Conservation (phyloP, 768 basidiomycete species). For the Amanita rubescens region DNA sequence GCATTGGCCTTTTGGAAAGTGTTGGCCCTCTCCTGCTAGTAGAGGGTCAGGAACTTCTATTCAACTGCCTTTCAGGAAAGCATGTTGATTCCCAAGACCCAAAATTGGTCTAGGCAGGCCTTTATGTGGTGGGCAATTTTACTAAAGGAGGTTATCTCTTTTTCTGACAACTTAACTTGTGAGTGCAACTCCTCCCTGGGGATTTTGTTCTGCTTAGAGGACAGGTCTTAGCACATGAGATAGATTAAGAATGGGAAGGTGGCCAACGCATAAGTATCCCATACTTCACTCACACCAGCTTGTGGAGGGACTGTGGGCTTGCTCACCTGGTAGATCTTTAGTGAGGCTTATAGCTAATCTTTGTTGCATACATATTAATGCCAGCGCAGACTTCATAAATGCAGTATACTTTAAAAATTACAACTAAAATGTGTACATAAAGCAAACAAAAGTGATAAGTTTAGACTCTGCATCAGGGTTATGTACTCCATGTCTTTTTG, state of each 20-base stretch:
- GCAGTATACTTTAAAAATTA: too few relatives aligned
- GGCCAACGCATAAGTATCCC: conserved; percentile 13
- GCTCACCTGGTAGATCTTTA: conserved; percentile 1
- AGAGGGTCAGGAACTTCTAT: conserved; percentile 14
- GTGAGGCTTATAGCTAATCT: not conserved
- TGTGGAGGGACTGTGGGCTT: conserved; percentile 10
- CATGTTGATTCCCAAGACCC: conserved; percentile 14
- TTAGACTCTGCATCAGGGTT: too few relatives aligned
- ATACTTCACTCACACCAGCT: conserved; percentile 14
- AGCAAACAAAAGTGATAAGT: too few relatives aligned
- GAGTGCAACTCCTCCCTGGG: conserved; percentile 9
- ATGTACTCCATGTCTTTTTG: too few relatives aligned
- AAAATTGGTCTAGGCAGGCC: conserved; percentile 7
- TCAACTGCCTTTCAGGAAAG: conserved; percentile 10
- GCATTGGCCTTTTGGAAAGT: not conserved
- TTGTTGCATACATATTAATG: not conserved
- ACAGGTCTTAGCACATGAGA: conserved; percentile 12
- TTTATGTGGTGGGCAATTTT: conserved; percentile 7
- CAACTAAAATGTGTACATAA: too few relatives aligned
- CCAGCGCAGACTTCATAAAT: not conserved
- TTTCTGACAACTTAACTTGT: conserved; percentile 8
- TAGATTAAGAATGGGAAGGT: conserved; percentile 13
- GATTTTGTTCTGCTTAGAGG: conserved; percentile 12
- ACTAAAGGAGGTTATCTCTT: conserved; percentile 7
- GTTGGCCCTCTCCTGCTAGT: conserved; percentile 12